Base-by-base conservation (phyloP, 768 basidiomycete genomes). In the Postia placenta region DNA sequence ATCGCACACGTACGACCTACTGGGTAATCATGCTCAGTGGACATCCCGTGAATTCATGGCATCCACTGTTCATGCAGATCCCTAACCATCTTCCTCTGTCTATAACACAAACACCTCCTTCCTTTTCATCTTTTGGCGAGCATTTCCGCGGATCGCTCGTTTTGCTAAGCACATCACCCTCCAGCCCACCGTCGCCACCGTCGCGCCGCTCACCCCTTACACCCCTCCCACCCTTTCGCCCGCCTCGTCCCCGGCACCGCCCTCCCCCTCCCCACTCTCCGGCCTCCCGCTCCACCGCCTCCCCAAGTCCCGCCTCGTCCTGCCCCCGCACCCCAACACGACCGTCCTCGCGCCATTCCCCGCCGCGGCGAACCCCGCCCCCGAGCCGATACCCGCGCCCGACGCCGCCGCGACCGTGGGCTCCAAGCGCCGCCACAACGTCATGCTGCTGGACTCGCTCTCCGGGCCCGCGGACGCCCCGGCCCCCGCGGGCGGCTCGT, bases 341-440 rank as follows among this genome's bases (percentile, higher is more conserved):
- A 47, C 50, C 30, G 58, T 47, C 38, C 35, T 46, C 42, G 38
- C 47, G 25, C 25, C 26, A 33, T 42, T 12, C 15, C n/a, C 47
- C 46, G 30, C 40, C 44, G 25, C 42, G 23, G 19, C 47, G 36
- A 47, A 30, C 17, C 50, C 41, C 42, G 5, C 20, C 38, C 38
- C 45, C 40, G 23, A 38, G 70, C 11, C 37, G 47, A 19, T 50
- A 50, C 5, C 40, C 55, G 22, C 28, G 37, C 17, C 52, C 37
- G 47, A 63, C 68, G 25, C 67, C 72, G 24, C 63, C 25, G 61
- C 80, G 33, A 65, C 76, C 3, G 72, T 78, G 0, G 85, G 84
- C 26, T 72, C 78, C 1, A 90, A 90, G 65, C 80, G 88, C 6
- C 76, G 87, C 27, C 85, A 90, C 56, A 83, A 85, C 0, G 75